Conservation (phyloP, 176 grass and related monocot genomes). For the Ensete ventricosum region DNA sequence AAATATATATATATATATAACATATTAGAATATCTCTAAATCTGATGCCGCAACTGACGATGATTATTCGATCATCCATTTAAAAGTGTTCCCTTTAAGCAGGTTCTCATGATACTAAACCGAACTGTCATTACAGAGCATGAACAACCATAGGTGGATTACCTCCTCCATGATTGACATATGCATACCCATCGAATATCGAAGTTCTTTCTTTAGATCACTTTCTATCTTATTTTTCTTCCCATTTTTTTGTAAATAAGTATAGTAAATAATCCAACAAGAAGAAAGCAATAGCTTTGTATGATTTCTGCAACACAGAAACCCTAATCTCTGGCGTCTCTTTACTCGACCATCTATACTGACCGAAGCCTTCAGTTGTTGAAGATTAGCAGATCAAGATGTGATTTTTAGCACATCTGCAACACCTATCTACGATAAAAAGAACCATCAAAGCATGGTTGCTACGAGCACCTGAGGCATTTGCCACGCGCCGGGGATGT, state of each 20-base stretch:
- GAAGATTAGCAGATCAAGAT: neutral
- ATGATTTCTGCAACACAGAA: neutral
- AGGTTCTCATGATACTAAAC: too few species aligned
- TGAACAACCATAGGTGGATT: too few species aligned
- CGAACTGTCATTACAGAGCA: too few species aligned
- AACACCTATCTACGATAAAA: neutral
- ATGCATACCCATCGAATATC: too few species aligned
- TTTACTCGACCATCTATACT: neutral
- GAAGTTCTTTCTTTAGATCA: too few species aligned
- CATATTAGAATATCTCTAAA: neutral
- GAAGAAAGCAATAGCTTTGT: too few species aligned
- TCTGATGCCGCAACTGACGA: neutral
- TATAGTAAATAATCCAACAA: too few species aligned
- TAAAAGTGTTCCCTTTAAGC: neutral
- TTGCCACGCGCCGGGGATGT: conserved; percentile 75
- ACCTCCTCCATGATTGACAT: too few species aligned
- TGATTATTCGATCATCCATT: neutral
- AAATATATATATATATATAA: too few species aligned
- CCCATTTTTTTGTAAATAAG: too few species aligned
- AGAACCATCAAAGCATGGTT: neutral
- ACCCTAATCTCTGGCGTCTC: neutral
- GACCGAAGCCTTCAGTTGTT: neutral
- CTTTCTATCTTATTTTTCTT: too few species aligned
- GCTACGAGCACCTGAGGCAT: conserved; percentile 70
- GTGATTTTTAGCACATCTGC: neutral